Percentiles rank a stretch among this genome's conserved stretches.
phyloP scores from a whole-genome alignment of 2,329 filamentous ascomycete species.

The Paecilomyces sp. region DNA sequence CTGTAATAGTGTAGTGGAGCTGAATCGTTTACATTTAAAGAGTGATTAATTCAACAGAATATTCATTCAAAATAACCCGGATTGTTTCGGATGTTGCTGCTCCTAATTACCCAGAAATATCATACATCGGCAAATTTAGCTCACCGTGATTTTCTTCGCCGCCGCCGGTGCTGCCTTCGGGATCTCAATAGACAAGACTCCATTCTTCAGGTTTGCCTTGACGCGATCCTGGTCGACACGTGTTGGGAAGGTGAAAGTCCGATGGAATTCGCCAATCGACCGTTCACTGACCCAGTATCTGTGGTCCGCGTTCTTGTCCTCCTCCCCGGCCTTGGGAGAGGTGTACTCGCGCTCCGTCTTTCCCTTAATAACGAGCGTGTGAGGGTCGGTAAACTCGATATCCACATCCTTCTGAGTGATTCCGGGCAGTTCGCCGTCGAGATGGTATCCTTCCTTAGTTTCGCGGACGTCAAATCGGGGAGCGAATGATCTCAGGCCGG shows the following conservation, averaged over 20 bases:
- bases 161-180: constrained; percentile 45
- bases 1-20: background rate
- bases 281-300: constrained; percentile 51
- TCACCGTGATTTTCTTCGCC: constrained; percentile 38
- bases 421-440: constrained; percentile 38
- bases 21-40: too few species aligned
- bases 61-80: background rate
- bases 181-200: constrained; percentile 47
- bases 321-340: constrained; percentile 13
- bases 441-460: constrained; percentile 28
- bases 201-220: constrained; percentile 51
- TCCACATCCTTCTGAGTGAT: constrained; percentile 33
- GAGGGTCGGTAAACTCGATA: constrained; percentile 35
- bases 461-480: constrained; percentile 37
- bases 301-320: constrained; percentile 20
- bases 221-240: constrained; percentile 50
- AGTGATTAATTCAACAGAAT: background rate
- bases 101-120: background rate
- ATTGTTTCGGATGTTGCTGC: background rate
- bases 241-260: constrained; percentile 49
- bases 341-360: constrained; percentile 21
- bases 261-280: constrained; percentile 49
- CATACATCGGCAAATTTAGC: background rate
- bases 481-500: constrained; percentile 20
- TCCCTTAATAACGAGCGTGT: constrained; percentile 34